These are phyloP conservation scores for Talaromyces atroroseus DNA, from an alignment of 2,329 filamentous ascomycete genomes.

Conservation along the genomic window DNA sequence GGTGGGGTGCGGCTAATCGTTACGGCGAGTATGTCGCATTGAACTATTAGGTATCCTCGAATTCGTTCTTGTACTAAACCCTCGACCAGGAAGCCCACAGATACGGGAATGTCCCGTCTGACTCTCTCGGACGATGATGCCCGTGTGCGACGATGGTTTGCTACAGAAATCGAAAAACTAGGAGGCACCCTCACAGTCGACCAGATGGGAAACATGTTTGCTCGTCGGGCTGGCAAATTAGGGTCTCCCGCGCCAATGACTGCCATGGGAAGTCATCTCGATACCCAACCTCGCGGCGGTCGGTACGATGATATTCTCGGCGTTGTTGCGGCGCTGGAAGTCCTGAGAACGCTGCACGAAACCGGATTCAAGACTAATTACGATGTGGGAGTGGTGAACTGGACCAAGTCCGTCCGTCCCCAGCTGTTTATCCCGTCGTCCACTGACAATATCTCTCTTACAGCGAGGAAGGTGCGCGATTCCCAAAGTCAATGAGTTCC, in stretches of 20 bases:
- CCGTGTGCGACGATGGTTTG: constrained; percentile 69
- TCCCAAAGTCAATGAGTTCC: constrained; percentile 65
- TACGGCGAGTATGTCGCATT: no score
- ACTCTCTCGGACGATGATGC: constrained; percentile 67
- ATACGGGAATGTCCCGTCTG: constrained; percentile 69
- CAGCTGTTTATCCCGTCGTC: no score
- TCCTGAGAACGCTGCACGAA: constrained; percentile 63
- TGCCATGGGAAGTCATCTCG: constrained; percentile 28
- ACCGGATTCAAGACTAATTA: constrained; percentile 63
- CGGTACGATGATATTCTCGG: constrained; percentile 62
- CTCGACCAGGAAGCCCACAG: constrained; percentile 49
- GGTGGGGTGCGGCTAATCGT: no score
- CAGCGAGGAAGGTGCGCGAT: constrained; percentile 74
- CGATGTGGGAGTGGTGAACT: constrained; percentile 69
- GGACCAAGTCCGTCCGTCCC: constrained; percentile 58
- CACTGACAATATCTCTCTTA: no score
- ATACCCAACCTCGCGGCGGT: constrained; percentile 45
- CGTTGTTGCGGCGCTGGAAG: constrained; percentile 66
- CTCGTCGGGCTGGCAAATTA: background rate
- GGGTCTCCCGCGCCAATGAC: background rate
- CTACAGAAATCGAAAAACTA: constrained; percentile 54
- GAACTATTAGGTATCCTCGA: no score
- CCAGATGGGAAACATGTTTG: constrained; percentile 45
- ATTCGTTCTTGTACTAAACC: no score
- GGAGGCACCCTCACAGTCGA: constrained; percentile 66